Evolutionary conservation across 2,329 filamentous ascomycete species (phyloP), one percentile per base, ranked within the genome.

Genomic region (Cryphonectria parasitica): DNA sequence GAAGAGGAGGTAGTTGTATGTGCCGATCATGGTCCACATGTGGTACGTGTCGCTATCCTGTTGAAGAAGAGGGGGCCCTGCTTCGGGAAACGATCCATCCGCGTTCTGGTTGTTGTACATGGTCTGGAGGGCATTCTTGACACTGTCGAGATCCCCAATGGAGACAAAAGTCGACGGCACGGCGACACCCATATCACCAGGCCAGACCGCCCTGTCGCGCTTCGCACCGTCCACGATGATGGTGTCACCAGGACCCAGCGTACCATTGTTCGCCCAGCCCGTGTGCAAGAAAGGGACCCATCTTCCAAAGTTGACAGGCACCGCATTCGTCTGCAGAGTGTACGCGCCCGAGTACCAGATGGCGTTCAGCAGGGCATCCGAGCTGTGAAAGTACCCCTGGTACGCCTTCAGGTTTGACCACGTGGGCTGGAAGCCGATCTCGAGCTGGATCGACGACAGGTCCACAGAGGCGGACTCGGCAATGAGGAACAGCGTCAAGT

Each of bases 131-230:
- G 83, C 83, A 64, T 85, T 85, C 63, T 81, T 80, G 25, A 87
- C 79, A 56, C 81, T 82, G 54, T 84, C 79, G 3, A 87, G 76
- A 28, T 86, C 84, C 34, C 84, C 83, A 0, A 84, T 84, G 8
- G 84, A 85, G 2, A 87, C 82, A 22, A 85, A 83, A 1, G 86
- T 79, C 10, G 79, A 82, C 1, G 86, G 85, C 0, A 86, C 81
- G 0, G 85, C 83, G 62, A 88, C 86, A 2, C 84, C 83, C 81
- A 89, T 85, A 74, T 89, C 87, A 2, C 87, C 87, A 2, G 87
- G 85, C 86, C 87, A 89, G 1, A 89, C 84, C 2, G 87, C 79
- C 7, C 85, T 80, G 74, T 88, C 86, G 43, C 86, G 81, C 76
- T 88, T 88, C 1, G 86, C 84, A 3, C 86, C 86, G 74, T 88